These are phyloP conservation scores for Panaeolus papilionaceus DNA, from an alignment of 768 basidiomycete genomes.

Conservation along the genomic window DNA sequence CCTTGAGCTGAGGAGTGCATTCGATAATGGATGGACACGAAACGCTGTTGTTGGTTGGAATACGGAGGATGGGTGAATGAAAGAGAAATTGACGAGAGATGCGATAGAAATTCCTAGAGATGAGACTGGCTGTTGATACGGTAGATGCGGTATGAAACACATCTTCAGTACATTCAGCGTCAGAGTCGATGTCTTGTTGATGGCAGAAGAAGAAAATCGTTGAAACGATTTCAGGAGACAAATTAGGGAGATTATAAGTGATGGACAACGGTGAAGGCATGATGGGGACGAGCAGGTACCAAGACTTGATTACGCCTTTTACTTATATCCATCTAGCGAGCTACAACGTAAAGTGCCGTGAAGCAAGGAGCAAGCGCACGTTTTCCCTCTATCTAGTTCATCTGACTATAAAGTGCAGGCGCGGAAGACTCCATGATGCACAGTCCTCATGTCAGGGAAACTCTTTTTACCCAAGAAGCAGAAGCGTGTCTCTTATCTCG, in stretches of 20 bases:
- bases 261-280: background rate
- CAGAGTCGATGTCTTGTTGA: background rate
- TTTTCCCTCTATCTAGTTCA: too few relatives aligned
- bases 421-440: background rate
- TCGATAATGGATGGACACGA: background rate
- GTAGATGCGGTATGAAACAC: background rate
- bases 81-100: background rate
- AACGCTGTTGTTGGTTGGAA: background rate
- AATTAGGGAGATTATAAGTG: background rate
- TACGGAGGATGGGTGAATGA: background rate
- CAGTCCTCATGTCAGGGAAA: background rate
- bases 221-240: background rate
- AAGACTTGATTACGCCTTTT: too few relatives aligned
- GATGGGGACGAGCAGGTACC: background rate
- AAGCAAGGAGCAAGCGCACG: too few relatives aligned
- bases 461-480: background rate
- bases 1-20: background rate
- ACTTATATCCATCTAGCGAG: too few relatives aligned
- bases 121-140: background rate
- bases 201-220: background rate
- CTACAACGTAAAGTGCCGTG: too few relatives aligned
- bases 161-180: background rate
- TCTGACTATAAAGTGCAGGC: too few relatives aligned
- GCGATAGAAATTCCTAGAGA: background rate
- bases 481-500: background rate